These are phyloP conservation scores for Cryphonectria nitschkei DNA, from an alignment of 2,329 filamentous ascomycete species.

Conservation along the genomic window DNA sequence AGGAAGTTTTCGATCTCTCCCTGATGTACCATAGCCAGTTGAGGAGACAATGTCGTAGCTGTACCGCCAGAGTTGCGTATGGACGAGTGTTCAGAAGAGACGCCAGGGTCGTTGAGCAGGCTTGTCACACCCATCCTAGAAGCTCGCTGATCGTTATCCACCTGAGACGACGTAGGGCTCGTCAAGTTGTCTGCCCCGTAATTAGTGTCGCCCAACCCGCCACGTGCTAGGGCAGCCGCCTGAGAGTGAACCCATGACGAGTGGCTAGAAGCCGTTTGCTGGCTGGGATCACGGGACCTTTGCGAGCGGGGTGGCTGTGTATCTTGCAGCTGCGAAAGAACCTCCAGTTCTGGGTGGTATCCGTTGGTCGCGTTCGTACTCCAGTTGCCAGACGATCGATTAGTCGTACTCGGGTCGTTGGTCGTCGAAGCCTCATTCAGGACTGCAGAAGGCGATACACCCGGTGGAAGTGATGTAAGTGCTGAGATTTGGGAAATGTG, in stretches of 20 bases:
- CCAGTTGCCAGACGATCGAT: constrained; percentile 63
- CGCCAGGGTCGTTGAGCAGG: constrained; percentile 47
- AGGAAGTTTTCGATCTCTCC: constrained; percentile 62
- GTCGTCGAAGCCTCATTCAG: constrained; percentile 91
- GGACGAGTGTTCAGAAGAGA: constrained; percentile 35
- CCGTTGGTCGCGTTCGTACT: constrained; percentile 78
- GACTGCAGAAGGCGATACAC: constrained; percentile 60
- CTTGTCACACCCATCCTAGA: constrained; percentile 43
- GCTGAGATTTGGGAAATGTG: constrained; percentile 68
- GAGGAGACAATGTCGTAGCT: constrained; percentile 49
- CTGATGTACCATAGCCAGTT: constrained; percentile 51
- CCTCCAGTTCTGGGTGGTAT: constrained; percentile 51
- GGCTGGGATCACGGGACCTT: constrained; percentile 40
- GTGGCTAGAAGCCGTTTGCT: constrained; percentile 52
- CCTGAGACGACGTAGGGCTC: constrained; percentile 47
- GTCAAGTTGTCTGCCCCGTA: constrained; percentile 27
- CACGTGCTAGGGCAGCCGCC: constrained; percentile 52
- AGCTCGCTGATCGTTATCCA: constrained; percentile 34
- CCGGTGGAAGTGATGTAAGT: constrained; percentile 60
- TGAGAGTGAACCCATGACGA: constrained; percentile 64
- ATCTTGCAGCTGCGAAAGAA: constrained; percentile 54
- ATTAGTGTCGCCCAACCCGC: constrained; percentile 31
- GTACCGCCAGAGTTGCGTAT: constrained; percentile 37
- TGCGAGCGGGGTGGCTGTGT: constrained; percentile 47
- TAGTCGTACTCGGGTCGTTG: constrained; percentile 75